Conservation (phyloP, 371 early-diverging fungal species). For the Mortierella polycephala region DNA sequence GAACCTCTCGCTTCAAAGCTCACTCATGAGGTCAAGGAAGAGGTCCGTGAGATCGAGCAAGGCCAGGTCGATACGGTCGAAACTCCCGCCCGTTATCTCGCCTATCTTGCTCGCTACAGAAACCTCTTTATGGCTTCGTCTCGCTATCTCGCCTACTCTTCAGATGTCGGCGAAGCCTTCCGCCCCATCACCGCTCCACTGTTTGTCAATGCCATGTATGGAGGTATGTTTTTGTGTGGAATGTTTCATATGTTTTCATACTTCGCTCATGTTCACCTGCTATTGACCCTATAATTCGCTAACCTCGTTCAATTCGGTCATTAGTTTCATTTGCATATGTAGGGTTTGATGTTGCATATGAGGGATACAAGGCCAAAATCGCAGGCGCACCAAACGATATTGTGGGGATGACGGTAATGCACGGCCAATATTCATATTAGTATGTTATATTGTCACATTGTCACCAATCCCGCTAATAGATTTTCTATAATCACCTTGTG, state of each 20-base stretch:
- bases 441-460: not conserved
- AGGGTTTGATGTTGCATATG: constrained; percentile 73
- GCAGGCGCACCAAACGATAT: constrained; percentile 61
- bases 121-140: constrained; percentile 67
- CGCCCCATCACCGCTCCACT: constrained; percentile 72
- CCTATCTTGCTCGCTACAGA: constrained; percentile 72
- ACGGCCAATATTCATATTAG: not conserved
- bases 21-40: constrained; percentile 39
- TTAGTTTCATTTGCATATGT: constrained; percentile 71
- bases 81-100: constrained; percentile 72
- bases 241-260: not conserved
- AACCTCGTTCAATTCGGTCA: not conserved
- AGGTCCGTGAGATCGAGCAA: constrained; percentile 39
- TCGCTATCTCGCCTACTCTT: constrained; percentile 76
- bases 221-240: constrained; percentile 24
- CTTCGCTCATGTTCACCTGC: not conserved
- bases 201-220: constrained; percentile 74
- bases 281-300: not conserved
- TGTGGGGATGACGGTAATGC: constrained; percentile 60
- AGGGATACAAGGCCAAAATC: constrained; percentile 72
- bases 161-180: constrained; percentile 84
- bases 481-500: not conserved
- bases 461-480: not conserved
- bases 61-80: constrained; percentile 66
- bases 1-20: constrained; percentile 29